These are phyloP conservation scores for Cyathus striatus DNA, from an alignment of 768 basidiomycete genomes.

Conservation along the genomic window DNA sequence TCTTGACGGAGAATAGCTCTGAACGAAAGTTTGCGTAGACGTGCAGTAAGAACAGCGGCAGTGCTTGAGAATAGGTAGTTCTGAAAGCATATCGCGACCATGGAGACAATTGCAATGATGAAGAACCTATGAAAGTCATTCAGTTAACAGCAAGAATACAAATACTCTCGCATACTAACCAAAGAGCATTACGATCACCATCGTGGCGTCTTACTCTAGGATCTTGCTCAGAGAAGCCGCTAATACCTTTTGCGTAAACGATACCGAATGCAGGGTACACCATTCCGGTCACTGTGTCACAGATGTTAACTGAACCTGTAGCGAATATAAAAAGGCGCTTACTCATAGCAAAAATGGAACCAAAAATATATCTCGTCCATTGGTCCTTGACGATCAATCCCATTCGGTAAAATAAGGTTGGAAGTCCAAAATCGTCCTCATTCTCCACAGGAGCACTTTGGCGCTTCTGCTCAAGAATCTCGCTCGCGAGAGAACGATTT, in stretches of 20 bases:
- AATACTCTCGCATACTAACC: conserved; percentile 30
- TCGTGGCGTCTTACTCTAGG: conserved; percentile 36
- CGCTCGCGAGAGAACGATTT: conserved; percentile 59
- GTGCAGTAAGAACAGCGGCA: conserved; percentile 66
- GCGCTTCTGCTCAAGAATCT: conserved; percentile 53
- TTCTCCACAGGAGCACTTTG: conserved; percentile 24
- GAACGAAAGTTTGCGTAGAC: conserved; percentile 71
- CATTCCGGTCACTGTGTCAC: conserved; percentile 45
- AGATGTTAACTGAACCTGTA: conserved; percentile 2
- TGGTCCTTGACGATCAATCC: conserved; percentile 55
- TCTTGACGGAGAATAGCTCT: conserved; percentile 83
- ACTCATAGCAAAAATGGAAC: conserved; percentile 54
- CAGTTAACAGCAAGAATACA: background rate
- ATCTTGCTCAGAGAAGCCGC: conserved; percentile 44
- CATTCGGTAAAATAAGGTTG: conserved; percentile 69
- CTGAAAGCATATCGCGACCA: conserved; percentile 56
- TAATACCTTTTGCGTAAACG: conserved; percentile 60
- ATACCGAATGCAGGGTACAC: conserved; percentile 73
- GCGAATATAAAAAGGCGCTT: conserved; percentile 25
- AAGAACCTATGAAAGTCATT: conserved; percentile 50
- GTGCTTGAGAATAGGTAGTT: conserved; percentile 65
- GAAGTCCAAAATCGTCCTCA: conserved; percentile 35
- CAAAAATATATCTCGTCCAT: conserved; percentile 56
- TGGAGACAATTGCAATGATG: conserved; percentile 70
- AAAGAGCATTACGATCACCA: conserved; percentile 71